These are phyloP conservation scores for Crithidia mellificae DNA, from an alignment of 208 protist species.

Conservation along the genomic window DNA sequence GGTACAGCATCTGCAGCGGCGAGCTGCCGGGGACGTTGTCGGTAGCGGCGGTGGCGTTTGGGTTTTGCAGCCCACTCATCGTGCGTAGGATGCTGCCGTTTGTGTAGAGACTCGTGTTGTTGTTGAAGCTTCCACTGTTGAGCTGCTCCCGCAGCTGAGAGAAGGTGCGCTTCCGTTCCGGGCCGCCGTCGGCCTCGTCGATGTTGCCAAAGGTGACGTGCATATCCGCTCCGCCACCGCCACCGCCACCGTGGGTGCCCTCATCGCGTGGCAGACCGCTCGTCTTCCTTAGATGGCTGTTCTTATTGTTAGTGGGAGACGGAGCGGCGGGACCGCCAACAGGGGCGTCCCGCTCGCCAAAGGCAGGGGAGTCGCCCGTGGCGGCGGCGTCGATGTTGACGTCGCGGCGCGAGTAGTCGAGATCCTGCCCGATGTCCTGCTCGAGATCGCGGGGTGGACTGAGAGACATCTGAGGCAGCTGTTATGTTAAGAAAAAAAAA, in stretches of 20 bases:
- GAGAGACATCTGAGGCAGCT: no score
- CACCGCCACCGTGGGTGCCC: no score
- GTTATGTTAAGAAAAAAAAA: slow-evolving; percentile 3
- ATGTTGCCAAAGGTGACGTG: slow-evolving; percentile 15
- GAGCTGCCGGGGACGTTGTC: slow-evolving; percentile 5
- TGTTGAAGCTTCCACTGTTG: slow-evolving; percentile 7
- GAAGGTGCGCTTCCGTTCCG: not conserved
- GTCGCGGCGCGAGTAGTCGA: slow-evolving; percentile 1
- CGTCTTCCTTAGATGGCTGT: slow-evolving; percentile 3
- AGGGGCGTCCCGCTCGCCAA: not conserved
- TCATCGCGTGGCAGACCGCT: no score
- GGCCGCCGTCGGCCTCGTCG: not conserved
- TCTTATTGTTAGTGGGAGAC: not conserved
- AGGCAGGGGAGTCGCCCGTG: no score
- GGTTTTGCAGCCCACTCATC: not conserved
- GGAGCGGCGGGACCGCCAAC: not conserved
- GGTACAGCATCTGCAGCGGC: slow-evolving; percentile 27
- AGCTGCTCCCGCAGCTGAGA: not conserved
- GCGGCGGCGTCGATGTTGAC: not conserved
- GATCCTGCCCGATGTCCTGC: not conserved
- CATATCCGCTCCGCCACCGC: not conserved
- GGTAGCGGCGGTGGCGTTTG: not conserved
- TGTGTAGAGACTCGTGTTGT: slow-evolving; percentile 11
- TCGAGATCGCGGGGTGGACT: not conserved
- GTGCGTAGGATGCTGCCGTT: slow-evolving; percentile 19